phyloP scores from a whole-genome alignment of 148 eudicot species.

The Vaccinium darrowii region DNA sequence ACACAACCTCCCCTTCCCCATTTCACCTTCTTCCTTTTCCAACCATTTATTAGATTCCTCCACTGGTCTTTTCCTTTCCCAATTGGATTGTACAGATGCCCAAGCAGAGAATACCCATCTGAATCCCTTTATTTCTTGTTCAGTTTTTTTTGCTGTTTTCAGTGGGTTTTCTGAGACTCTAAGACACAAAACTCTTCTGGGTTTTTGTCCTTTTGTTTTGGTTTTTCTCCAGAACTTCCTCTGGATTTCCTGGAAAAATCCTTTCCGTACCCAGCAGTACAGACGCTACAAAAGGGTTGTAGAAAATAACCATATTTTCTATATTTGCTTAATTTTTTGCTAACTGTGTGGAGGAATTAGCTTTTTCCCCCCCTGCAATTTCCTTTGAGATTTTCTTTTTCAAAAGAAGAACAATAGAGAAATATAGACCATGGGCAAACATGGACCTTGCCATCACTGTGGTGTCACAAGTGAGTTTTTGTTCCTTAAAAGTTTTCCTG shows the following conservation, averaged over 20 bases:
- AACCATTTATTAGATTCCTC: slow-evolving; percentile 60
- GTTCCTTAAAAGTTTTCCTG: slow-evolving; percentile 35
- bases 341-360: slow-evolving; percentile 11
- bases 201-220: slow-evolving; percentile 18
- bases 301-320: slow-evolving; percentile 30
- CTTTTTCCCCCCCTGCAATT: slow-evolving; percentile 1
- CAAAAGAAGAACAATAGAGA: slow-evolving; percentile 32
- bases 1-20: slow-evolving; percentile 37
- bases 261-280: slow-evolving; percentile 24
- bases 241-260: slow-evolving; percentile 37
- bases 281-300: slow-evolving; percentile 36
- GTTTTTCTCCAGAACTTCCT: slow-evolving; percentile 23
- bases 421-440: slow-evolving; percentile 80
- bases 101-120: slow-evolving; percentile 41
- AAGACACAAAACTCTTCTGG: slow-evolving; percentile 27
- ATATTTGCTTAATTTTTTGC: slow-evolving; percentile 3
- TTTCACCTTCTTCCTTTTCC: slow-evolving; percentile 74
- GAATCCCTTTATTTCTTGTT: slow-evolving; percentile 27
- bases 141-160: slow-evolving; percentile 35
- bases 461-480: slow-evolving; percentile 99
- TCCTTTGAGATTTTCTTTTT: slow-evolving; percentile 13
- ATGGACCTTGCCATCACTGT: slow-evolving; percentile 99
- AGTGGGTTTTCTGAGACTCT: slow-evolving; percentile 26
- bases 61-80: slow-evolving; percentile 25
- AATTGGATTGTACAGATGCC: slow-evolving; percentile 35